Percentiles rank a stretch among this genome's conserved stretches.
phyloP scores from a whole-genome alignment of 2,329 filamentous ascomycete species.

The Nigrospora sphaerica region DNA sequence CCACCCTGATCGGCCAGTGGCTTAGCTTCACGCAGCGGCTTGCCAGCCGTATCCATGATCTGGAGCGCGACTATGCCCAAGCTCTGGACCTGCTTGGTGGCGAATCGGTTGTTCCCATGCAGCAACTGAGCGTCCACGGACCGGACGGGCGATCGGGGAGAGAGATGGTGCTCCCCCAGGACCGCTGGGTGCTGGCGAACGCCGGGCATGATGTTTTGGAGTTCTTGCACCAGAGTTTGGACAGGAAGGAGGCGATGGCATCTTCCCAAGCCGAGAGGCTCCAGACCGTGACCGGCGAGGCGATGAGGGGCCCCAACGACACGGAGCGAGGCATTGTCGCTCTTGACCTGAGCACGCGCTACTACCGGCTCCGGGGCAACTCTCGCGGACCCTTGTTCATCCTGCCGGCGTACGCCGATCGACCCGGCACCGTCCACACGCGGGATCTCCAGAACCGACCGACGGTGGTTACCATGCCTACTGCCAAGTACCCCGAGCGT shows the following conservation, averaged over 20 bases:
- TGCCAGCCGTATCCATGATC: conserved; percentile 46
- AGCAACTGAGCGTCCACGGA: conserved; percentile 45
- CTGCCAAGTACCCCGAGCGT: conserved; percentile 9
- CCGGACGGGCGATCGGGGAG: conserved; percentile 45
- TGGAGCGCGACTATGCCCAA: conserved; percentile 46
- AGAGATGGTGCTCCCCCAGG: conserved; percentile 46
- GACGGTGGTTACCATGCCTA: conserved; percentile 22
- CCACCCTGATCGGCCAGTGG: conserved; percentile 50
- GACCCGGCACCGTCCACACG: conserved; percentile 37
- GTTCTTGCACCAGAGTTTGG: conserved; percentile 38
- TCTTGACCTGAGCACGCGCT: conserved; percentile 43
- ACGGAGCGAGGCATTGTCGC: conserved; percentile 37
- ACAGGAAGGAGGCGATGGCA: conserved; percentile 35
- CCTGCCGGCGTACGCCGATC: conserved; percentile 39
- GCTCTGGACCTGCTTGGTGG: conserved; percentile 40
- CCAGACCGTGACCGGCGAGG: conserved; percentile 34
- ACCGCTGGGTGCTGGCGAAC: conserved; percentile 48
- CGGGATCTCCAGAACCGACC: conserved; percentile 37
- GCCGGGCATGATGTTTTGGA: conserved; percentile 43
- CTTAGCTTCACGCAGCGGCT: conserved; percentile 47
- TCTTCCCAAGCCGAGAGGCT: conserved; percentile 22
- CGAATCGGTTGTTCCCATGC: conserved; percentile 41
- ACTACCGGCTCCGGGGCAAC: conserved; percentile 40
- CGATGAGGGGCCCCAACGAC: conserved; percentile 20
- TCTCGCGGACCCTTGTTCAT: conserved; percentile 43